Base-by-base conservation (phyloP, 163 green algal genomes). In the Coccomyxa subellipsoidea region DNA sequence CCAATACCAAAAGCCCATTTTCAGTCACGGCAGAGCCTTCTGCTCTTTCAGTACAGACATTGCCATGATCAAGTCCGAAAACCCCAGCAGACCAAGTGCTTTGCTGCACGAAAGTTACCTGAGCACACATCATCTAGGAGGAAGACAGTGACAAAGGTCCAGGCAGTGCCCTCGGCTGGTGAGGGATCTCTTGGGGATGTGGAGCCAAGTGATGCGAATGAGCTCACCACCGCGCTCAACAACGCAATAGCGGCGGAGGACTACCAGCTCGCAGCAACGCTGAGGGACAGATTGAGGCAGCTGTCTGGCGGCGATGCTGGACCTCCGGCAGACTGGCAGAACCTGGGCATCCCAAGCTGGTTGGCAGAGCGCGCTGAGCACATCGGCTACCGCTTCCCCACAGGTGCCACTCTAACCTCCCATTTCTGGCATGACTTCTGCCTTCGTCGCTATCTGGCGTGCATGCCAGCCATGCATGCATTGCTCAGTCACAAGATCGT, bases 381-480 rank as follows among this genome's bases (percentile, higher is more conserved):
- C 15, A 85, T 96, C 36, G 91, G 92, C 5, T 94, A 87, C 79
- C 39, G 81, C 2, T 93, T 94, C 40, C 92, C 94, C 5, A 96
- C 92, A 85, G 90, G 91, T 92, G 54, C 7, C 23, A 12, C 6
- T 34, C 40, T 7, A 1, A 5, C 53, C 25, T n/a, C 7, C 73
- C 73, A n/a, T n/a, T n/a, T n/a, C n/a, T n/a, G n/a, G n/a, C 31
- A 10, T 18, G 27, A 79, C 35, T 54, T 29, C 47, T 7, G 4
- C 47, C 21, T 18, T 27, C 23, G 3, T 59, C 4, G 3, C 5
- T 59, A 18, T 59, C 47, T 59, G 47, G 47, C 47, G 23, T 59
- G 47, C 47, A 59, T 59, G 47, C 23, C 4, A n/a, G 47, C 21
- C 47, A 59, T 59, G 47, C 47, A 59, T 59, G n/a, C n/a, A n/a